Conservation (phyloP, 192 early-diverging fungal genomes). For the Podila epicladia region DNA sequence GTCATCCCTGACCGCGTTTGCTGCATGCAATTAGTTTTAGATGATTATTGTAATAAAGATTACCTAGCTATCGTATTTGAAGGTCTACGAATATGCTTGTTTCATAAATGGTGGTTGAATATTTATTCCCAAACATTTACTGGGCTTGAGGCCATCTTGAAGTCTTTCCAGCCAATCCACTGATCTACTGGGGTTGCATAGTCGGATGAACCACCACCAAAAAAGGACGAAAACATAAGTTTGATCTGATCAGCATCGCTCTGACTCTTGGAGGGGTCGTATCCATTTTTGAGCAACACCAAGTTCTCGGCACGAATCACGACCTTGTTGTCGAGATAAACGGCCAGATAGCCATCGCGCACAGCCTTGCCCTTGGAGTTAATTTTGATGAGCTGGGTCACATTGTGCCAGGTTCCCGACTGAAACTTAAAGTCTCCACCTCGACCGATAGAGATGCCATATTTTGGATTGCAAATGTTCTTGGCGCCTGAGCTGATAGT, state of each 20-base stretch:
- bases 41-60: too few relatives aligned
- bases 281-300: neutral
- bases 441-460: too few relatives aligned
- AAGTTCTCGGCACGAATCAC: neutral
- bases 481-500: too few relatives aligned
- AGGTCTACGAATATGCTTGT: too few relatives aligned
- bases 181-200: constrained; percentile 1
- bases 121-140: too few relatives aligned
- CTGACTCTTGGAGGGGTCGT: neutral
- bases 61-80: too few relatives aligned
- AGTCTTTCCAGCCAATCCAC: constrained; percentile 1
- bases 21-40: too few relatives aligned
- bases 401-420: constrained; percentile 45
- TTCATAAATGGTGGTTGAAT: too few relatives aligned
- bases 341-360: neutral
- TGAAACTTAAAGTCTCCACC: neutral
- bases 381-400: neutral
- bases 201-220: neutral
- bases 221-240: too few relatives aligned
- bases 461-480: too few relatives aligned
- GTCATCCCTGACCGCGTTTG: too few relatives aligned
- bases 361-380: constrained; percentile 6
- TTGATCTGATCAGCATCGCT: too few relatives aligned
- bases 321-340: neutral
- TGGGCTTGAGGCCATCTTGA: neutral